These are phyloP conservation scores for Leccinum imitatum DNA, from an alignment of 768 basidiomycete species.

Conservation along the genomic window DNA sequence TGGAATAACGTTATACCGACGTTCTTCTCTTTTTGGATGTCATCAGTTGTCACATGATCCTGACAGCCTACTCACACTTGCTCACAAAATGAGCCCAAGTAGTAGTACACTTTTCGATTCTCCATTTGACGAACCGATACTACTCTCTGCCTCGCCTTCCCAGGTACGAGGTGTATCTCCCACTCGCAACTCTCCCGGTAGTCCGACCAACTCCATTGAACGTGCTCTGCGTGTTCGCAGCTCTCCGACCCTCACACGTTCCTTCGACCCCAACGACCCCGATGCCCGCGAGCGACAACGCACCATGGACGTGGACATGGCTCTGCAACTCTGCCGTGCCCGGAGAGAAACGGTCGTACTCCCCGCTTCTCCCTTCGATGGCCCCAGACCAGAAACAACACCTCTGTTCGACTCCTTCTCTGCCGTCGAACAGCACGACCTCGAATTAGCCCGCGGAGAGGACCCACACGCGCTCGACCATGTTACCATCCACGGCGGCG, in stretches of 20 bases:
- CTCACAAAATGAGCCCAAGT: conserved; percentile 1
- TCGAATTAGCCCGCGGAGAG: conserved; percentile 41
- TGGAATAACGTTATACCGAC: neutral
- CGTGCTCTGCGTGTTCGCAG: conserved; percentile 43
- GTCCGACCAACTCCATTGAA: conserved; percentile 43
- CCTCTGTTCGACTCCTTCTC: conserved; percentile 44
- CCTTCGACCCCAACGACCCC: conserved; percentile 69
- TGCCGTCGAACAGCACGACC: conserved; percentile 48
- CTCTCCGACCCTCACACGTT: conserved; percentile 62
- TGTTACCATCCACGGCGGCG: conserved; percentile 2
- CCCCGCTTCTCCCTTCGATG: conserved; percentile 36
- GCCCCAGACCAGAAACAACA: conserved; percentile 32
- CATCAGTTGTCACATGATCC: neutral
- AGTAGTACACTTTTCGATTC: conserved; percentile 37
- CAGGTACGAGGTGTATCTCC: conserved; percentile 42
- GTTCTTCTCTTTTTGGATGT: neutral
- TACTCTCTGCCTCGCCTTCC: conserved; percentile 43
- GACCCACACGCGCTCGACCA: conserved; percentile 17
- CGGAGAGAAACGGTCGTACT: conserved; percentile 58
- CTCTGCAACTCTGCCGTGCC: conserved; percentile 72
- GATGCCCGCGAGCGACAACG: conserved; percentile 84
- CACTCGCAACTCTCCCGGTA: conserved; percentile 32
- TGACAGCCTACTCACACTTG: neutral
- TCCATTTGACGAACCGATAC: conserved; percentile 33
- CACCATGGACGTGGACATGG: conserved; percentile 94